These are phyloP conservation scores for Polychaeton citri DNA, from an alignment of 2,329 filamentous ascomycete species.

Conservation along the genomic window DNA sequence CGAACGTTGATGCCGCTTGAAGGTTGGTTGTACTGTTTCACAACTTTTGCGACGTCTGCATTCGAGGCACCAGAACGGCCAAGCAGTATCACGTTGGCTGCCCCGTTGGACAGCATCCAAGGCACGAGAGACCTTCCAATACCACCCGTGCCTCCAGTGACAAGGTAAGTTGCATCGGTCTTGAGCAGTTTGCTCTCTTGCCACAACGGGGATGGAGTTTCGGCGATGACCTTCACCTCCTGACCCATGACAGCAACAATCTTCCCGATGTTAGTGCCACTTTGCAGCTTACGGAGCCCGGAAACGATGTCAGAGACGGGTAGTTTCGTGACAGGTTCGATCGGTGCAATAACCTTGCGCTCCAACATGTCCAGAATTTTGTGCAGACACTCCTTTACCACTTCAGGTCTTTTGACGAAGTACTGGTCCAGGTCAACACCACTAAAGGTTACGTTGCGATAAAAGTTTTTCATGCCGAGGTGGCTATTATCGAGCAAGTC, in stretches of 20 bases:
- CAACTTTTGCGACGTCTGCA: no score
- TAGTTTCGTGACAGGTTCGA: no score
- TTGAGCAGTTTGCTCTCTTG: no score
- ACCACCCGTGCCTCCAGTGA: not conserved
- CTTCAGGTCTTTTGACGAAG: no score
- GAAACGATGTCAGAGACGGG: not conserved
- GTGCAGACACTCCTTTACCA: no score
- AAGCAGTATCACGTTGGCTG: not conserved
- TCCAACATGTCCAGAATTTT: no score
- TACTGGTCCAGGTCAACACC: constrained; percentile 5
- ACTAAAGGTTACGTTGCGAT: constrained; percentile 4
- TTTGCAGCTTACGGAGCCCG: not conserved
- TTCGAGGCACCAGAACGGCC: no score
- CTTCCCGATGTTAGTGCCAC: not conserved
- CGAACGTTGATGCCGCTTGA: no score
- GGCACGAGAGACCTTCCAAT: not conserved
- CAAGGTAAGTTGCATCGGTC: not conserved
- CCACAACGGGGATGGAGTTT: no score
- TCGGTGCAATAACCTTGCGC: no score
- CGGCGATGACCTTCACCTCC: not conserved
- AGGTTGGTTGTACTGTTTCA: no score
- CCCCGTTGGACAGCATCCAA: not conserved
- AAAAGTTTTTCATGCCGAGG: constrained; percentile 8
- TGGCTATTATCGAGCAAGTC: constrained; percentile 8
- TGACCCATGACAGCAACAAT: not conserved